Evolutionary conservation across 164 flowering plant genomes (phyloP).

Genomic region (Kalanchoe fedtschenkoi): DNA sequence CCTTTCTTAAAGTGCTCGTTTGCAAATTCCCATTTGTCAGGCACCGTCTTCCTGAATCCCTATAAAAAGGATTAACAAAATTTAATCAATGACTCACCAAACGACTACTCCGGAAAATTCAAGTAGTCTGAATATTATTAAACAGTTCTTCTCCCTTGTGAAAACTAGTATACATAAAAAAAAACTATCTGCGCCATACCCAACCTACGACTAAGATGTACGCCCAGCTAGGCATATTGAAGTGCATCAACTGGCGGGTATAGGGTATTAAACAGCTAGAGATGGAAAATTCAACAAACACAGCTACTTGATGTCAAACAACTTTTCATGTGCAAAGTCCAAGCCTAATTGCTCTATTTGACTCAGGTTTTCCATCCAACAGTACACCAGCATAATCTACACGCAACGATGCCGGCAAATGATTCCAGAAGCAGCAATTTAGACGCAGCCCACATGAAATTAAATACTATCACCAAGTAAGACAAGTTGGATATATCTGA

Average conservation of each 20-base stretch:
- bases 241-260: no score
- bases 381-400: background rate
- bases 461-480: background rate
- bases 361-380: background rate
- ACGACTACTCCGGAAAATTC: background rate
- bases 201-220: background rate
- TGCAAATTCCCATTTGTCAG: slow-evolving; percentile 68
- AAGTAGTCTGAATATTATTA: no score
- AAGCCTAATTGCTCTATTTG: no score
- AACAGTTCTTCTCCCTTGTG: no score
- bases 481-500: background rate
- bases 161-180: background rate
- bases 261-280: no score
- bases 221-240: background rate
- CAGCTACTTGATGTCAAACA: background rate
- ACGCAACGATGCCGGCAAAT: background rate
- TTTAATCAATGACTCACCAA: no score
- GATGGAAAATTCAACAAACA: background rate
- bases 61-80: slow-evolving; percentile 7
- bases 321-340: background rate
- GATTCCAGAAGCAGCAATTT: background rate
- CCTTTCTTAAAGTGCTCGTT: slow-evolving; percentile 51
- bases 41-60: slow-evolving; percentile 71
- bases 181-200: background rate
- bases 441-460: background rate